A percentile compares a stretch with the other conserved stretches of the same genome.
phyloP scores from a whole-genome alignment of 2,329 filamentous ascomycete genomes.

The Beauveria brongniartii region DNA sequence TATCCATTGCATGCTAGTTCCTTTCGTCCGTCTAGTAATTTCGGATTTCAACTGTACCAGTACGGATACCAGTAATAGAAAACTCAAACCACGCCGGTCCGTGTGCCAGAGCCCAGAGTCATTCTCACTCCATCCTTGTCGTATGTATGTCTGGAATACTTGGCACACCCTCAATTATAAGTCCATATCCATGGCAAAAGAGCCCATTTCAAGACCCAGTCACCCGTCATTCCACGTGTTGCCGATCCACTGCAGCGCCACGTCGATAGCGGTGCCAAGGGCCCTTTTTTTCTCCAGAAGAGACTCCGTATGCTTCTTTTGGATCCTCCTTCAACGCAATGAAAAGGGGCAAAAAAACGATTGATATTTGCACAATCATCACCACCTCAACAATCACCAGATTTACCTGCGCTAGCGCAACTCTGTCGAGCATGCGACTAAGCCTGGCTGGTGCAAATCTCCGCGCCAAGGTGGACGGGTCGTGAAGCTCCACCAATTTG shows the following conservation, averaged over 20 bases:
- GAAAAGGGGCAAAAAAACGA: neutral
- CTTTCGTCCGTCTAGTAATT: neutral
- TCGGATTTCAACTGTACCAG: neutral
- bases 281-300: neutral
- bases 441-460: neutral
- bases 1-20: neutral
- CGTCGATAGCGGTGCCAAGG: neutral
- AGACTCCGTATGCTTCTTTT: neutral
- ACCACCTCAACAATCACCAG: neutral
- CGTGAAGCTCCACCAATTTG: neutral
- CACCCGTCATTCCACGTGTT: slow-evolving; percentile 8
- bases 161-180: neutral
- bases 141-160: neutral
- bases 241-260: slow-evolving; percentile 7
- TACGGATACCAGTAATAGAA: too few species aligned
- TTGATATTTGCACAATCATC: neutral
- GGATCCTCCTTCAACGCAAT: neutral
- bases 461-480: neutral
- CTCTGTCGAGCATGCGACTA: slow-evolving; percentile 1
- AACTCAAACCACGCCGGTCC: too few species aligned
- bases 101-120: too few species aligned
- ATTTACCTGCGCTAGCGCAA: neutral
- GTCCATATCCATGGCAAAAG: neutral
- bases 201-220: slow-evolving; percentile 1
- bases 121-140: neutral